Base-by-base conservation (phyloP, 2,329 filamentous ascomycete genomes). In the Fusarium devonianum region DNA sequence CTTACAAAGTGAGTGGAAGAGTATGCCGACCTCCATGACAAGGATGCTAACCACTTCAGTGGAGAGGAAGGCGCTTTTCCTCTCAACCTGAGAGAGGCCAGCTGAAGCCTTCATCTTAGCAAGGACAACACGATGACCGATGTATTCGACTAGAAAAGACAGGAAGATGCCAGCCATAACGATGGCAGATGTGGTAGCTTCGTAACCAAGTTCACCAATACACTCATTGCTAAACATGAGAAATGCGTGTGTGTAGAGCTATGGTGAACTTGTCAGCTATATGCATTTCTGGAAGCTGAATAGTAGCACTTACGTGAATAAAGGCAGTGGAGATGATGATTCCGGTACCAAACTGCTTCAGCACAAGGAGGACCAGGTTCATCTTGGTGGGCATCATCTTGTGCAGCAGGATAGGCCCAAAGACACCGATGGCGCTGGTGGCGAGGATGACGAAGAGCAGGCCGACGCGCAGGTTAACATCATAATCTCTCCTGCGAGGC, bases 271-370 rank as follows among this genome's bases (percentile, higher is more conserved):
- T 26, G 39, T 53, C 35, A 54, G 29, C 19, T 13, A 7, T 12
- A n/a, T 19, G 2, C 4, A 7, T 6, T 28, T 9, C 4, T 16
- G 17, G 22, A 8, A 12, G 4, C 5, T 7, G 11, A n/a, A 12
- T 8, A 26, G 5, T 26, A 10, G 7, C 23, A 71, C 78, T 65
- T 66, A 86, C 81, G 63, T 88, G 86, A 12, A 90, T 74, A 57
- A 90, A 87, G 1, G 86, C 87, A 0, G 87, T 90, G 0, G 87
- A 83, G 29, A 90, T 81, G 67, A 90, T 85, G 56, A 90, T 82
- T 10, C 87, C 87, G 0, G 87, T 89, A 3, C 87, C 87, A 58
- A 90, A 89, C 60, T 88, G 88, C 71, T 90, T 89, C 47, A 92
- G 73, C 4, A 87, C 67, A 4, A 83, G 81, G 61, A 90, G 84